Evolutionary conservation across 179 eudicot genomes (phyloP), one percentile per base, ranked within the genome.

Genomic region (Dionaea muscipula): DNA sequence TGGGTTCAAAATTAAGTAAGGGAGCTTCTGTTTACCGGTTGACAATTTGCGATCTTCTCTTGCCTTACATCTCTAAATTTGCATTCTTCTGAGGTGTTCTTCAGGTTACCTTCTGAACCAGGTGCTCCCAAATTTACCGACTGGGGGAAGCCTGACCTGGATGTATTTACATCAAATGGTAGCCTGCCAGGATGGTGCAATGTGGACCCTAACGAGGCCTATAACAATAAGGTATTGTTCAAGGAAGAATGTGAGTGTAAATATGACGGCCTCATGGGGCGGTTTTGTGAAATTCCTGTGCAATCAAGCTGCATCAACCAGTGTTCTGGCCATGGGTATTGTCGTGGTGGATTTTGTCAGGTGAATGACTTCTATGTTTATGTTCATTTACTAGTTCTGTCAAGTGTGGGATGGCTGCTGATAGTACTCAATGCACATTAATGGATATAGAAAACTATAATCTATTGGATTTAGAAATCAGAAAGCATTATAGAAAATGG

Each of bases 301-400:
- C 64, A 60, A 52, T 71, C 76, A 24, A 64, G 73, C 63, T 88
- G 96, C 64, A 80, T 88, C 23, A 88, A 88, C 68, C 96, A 88
- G 67, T 88, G 96, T 52, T 82, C 96, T 16, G 80, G 85, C 48
- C 81, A 80, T 71, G 96, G 96, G 31, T 66, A 69, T 71, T 88
- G 96, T 51, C 96, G 87, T 47, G 87, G 94, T 61, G 96, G 90
- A 52, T 80, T 77, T 74, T 88, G 96, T 71, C 83, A 88, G 96
- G 96, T 88, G 16, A 26, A 23, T 22, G 28, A 38, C 39, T 52
- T 52, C 18, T 27, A 25, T 25, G 22, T 27, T 18, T 50, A 26
- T 12, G 15, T 38, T n/a, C 43, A 38, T 38, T 13, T 38, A n/a
- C n/a, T n/a, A n/a, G n/a, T n/a, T n/a, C n/a, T n/a, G n/a, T n/a